phyloP scores from a whole-genome alignment of 169 alveolate species.

The Cryptosporidium ryanae region DNA sequence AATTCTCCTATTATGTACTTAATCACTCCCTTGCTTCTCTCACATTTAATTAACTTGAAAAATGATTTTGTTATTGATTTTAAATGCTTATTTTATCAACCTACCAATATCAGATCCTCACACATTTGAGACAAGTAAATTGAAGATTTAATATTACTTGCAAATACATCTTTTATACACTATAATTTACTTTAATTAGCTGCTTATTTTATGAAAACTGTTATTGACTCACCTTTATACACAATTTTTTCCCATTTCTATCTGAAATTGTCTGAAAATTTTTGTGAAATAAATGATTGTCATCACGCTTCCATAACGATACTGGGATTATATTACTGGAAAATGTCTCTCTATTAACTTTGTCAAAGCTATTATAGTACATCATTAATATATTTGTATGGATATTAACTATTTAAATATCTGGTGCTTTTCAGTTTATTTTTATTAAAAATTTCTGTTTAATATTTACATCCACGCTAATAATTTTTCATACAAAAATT shows the following conservation, averaged over 20 bases:
- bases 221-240: constrained; percentile 33
- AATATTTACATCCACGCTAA: too few species aligned
- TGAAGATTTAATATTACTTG: constrained; percentile 7
- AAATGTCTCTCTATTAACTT: not conserved
- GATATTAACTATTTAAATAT: too few species aligned
- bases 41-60: constrained; percentile 24
- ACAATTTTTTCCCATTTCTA: constrained; percentile 13
- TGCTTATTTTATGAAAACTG: not conserved
- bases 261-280: constrained; percentile 13
- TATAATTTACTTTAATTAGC: not conserved
- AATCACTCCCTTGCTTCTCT: constrained; percentile 17
- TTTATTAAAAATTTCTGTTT: too few species aligned
- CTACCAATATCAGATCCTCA: constrained; percentile 47
- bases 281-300: constrained; percentile 29
- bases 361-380: not conserved
- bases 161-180: constrained; percentile 28
- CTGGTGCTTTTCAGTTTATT: too few species aligned
- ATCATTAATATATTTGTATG: too few species aligned
- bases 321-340: constrained; percentile 19
- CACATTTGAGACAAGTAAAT: constrained; percentile 31
- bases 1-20: constrained; percentile 10
- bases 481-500: too few species aligned
- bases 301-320: constrained; percentile 20
- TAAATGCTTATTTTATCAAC: not conserved
- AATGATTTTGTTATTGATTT: not conserved